Evolutionary conservation across 192 early-diverging fungal genomes (phyloP).

Genomic region (Spizellomyces sp.): DNA sequence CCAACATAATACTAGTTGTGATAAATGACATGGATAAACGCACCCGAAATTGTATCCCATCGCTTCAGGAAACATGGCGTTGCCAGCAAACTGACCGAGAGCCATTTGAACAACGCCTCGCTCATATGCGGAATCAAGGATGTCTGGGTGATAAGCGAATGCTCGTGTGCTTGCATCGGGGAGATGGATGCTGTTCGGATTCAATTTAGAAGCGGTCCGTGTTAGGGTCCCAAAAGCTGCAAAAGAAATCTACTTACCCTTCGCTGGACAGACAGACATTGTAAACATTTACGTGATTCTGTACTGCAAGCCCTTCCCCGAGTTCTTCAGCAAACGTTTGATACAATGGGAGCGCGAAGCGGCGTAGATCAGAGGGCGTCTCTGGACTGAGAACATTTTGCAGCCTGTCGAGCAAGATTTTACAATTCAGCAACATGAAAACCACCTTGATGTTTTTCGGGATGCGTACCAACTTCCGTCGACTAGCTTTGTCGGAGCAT

Average conservation of each 20-base stretch:
- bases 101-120: constrained; percentile 18
- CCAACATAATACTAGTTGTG: too few species aligned
- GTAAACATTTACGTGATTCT: constrained; percentile 24
- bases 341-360: constrained; percentile 16
- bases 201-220: too few species aligned
- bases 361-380: background rate
- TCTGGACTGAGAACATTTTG: constrained; percentile 4
- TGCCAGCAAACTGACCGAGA: constrained; percentile 18
- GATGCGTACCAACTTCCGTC: constrained; percentile 8
- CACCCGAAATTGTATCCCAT: constrained; percentile 26
- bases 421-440: background rate
- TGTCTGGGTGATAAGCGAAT: constrained; percentile 7
- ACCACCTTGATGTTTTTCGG: background rate
- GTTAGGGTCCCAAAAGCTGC: background rate
- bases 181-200: background rate
- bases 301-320: constrained; percentile 8
- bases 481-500: constrained; percentile 25
- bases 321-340: constrained; percentile 24
- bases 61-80: constrained; percentile 19
- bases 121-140: background rate
- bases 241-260: background rate
- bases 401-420: background rate
- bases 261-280: background rate
- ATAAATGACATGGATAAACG: too few species aligned
- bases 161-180: constrained; percentile 1